These are phyloP conservation scores for Fusarium heterosporum DNA, from an alignment of 2,329 filamentous ascomycete species.

Conservation along the genomic window DNA sequence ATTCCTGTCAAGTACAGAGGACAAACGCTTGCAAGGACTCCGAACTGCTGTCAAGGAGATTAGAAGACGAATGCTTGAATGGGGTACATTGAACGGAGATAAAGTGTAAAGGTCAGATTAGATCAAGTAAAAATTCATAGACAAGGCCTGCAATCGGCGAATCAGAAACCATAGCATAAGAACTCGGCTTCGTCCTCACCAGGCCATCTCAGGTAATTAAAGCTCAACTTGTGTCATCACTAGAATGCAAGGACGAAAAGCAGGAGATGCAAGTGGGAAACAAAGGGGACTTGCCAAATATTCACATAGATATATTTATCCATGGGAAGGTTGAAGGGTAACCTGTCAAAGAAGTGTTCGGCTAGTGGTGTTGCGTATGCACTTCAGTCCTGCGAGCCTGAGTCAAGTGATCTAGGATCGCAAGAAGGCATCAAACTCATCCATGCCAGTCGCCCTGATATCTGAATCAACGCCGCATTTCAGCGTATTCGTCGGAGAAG, in stretches of 20 bases:
- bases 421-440: slow-evolving; percentile 38
- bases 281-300: slow-evolving; percentile 22
- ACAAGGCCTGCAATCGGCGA: slow-evolving; percentile 42
- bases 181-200: slow-evolving; percentile 63
- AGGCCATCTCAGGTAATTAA: slow-evolving; percentile 50
- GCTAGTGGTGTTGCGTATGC: slow-evolving; percentile 6
- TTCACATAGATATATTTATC: slow-evolving; percentile 3
- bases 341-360: background rate
- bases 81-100: slow-evolving; percentile 27
- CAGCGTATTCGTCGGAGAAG: slow-evolving; percentile 11
- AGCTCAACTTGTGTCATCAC: slow-evolving; percentile 59
- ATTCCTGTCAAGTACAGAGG: slow-evolving; percentile 63
- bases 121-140: slow-evolving; percentile 69
- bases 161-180: slow-evolving; percentile 59
- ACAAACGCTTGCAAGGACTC: slow-evolving; percentile 65
- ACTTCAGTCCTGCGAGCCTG: slow-evolving; percentile 18
- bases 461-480: slow-evolving; percentile 25
- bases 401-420: slow-evolving; percentile 21
- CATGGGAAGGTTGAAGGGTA: background rate
- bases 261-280: background rate
- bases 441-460: slow-evolving; percentile 22
- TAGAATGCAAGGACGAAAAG: slow-evolving; percentile 6
- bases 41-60: slow-evolving; percentile 55
- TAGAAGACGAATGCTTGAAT: slow-evolving; percentile 48
- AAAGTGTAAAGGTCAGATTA: slow-evolving; percentile 66